phyloP scores from a whole-genome alignment of 1,139 yeast species.

The Zygosaccharomyces sapae region DNA sequence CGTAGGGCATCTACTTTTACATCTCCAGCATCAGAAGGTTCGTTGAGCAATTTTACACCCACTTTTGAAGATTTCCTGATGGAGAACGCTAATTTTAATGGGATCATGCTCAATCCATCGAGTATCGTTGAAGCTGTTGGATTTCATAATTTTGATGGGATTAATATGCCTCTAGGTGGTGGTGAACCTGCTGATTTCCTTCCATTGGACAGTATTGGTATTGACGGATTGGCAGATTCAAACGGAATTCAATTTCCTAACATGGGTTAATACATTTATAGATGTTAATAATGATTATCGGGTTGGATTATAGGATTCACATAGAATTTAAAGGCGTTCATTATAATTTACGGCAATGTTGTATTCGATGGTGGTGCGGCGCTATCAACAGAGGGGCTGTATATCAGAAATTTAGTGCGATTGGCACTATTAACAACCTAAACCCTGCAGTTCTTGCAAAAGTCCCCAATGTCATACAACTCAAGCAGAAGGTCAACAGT shows the following conservation, averaged over 20 bases:
- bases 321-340: conserved; percentile 2
- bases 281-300: neutral
- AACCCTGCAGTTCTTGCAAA: too few species aligned
- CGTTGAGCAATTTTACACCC: conserved; percentile 27
- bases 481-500: conserved; percentile 62
- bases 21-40: conserved; percentile 25
- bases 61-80: conserved; percentile 35
- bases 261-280: conserved; percentile 18
- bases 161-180: conserved; percentile 13
- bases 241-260: conserved; percentile 22
- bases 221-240: conserved; percentile 25
- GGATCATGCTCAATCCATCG: conserved; percentile 32
- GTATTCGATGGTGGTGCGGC: neutral
- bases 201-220: conserved; percentile 29
- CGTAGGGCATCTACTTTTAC: conserved; percentile 10
- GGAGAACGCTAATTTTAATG: conserved; percentile 32
- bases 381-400: neutral
- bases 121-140: conserved; percentile 36
- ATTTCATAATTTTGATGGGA: conserved; percentile 24
- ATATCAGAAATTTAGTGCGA: too few species aligned
- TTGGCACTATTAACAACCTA: too few species aligned
- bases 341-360: neutral
- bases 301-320: neutral
- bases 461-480: conserved; percentile 5
- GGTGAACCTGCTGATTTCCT: conserved; percentile 23